phyloP scores from a whole-genome alignment of 2,329 filamentous ascomycete genomes.

The Phoma herbarum region DNA sequence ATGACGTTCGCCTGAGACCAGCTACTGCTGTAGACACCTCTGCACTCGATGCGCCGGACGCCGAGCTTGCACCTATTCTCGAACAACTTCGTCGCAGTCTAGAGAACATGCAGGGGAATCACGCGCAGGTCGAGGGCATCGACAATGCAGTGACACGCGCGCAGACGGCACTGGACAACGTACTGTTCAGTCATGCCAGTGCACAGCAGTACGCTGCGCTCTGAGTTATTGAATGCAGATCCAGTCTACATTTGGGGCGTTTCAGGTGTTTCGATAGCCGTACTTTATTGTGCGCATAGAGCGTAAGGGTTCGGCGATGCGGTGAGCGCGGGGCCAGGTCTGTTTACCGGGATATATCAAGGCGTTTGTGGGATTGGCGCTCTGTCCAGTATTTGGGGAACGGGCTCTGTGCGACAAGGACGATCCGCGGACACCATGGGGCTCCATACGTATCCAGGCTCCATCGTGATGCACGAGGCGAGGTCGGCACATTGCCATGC shows the following conservation, averaged over 20 bases:
- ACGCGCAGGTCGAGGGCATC: slow-evolving; percentile 49
- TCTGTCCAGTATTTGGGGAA: slow-evolving; percentile 33
- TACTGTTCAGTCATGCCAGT: slow-evolving; percentile 45
- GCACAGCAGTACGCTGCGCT: slow-evolving; percentile 45
- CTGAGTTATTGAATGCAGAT: slow-evolving; percentile 44
- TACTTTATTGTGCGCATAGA: slow-evolving; percentile 33
- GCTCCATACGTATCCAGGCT: slow-evolving; percentile 6
- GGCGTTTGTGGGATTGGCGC: slow-evolving; percentile 30
- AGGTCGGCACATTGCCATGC: slow-evolving; percentile 1
- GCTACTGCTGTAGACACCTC: slow-evolving; percentile 27
- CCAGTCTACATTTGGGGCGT: slow-evolving; percentile 29
- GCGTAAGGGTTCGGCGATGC: slow-evolving; percentile 9
- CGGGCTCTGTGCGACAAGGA: slow-evolving; percentile 20
- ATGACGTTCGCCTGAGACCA: slow-evolving; percentile 43
- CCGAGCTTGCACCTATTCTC: slow-evolving; percentile 46
- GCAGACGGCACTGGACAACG: slow-evolving; percentile 46
- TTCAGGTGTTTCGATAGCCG: slow-evolving; percentile 26
- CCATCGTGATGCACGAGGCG: slow-evolving; percentile 5
- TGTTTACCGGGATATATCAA: slow-evolving; percentile 25
- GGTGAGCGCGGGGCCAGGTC: slow-evolving; percentile 31
- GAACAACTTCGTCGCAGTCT: slow-evolving; percentile 51
- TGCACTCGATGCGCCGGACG: slow-evolving; percentile 41
- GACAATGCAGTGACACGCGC: slow-evolving; percentile 42
- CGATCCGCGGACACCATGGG: slow-evolving; percentile 18
- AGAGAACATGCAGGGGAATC: slow-evolving; percentile 51